Conservation (phyloP, 495 filamentous ascomycete genomes). For the Aspergillus indologenus region DNA sequence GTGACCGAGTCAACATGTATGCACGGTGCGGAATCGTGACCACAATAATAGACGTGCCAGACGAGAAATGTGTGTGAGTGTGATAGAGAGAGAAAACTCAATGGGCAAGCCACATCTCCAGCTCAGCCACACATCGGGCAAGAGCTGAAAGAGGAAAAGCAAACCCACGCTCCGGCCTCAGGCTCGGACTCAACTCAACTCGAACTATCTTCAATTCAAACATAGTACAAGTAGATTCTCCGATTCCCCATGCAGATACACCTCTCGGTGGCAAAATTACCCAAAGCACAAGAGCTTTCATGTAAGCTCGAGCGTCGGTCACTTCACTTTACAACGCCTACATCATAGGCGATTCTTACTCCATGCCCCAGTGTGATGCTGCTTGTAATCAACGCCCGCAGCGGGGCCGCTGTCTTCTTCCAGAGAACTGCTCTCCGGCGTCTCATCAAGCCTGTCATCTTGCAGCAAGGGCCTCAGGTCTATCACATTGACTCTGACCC, state of each 20-base stretch:
- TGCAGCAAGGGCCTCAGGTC: neutral
- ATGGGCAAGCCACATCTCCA: constrained; percentile 1
- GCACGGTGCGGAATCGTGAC: neutral
- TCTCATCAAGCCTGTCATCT: constrained; percentile 16
- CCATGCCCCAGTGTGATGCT: neutral
- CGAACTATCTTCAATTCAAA: neutral
- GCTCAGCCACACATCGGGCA: constrained; percentile 15
- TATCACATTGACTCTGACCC: constrained; percentile 6
- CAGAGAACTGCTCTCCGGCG: neutral
- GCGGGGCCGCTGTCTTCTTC: neutral
- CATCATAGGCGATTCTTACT: neutral
- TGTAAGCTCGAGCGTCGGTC: neutral
- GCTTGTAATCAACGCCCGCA: neutral
- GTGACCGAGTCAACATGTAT: neutral
- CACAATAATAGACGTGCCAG: too few relatives aligned
- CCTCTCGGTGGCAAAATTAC: neutral
- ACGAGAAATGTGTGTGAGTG: too few relatives aligned
- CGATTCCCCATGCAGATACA: neutral
- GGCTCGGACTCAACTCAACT: constrained; percentile 3
- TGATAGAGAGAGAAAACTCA: neutral
- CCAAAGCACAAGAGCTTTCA: neutral
- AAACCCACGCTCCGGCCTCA: constrained; percentile 10
- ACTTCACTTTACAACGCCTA: neutral
- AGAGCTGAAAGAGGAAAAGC: constrained; percentile 12
- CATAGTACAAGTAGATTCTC: constrained; percentile 1